phyloP scores from a whole-genome alignment of 1,139 yeast genomes.

The Meyerozyma guilliermondii region DNA sequence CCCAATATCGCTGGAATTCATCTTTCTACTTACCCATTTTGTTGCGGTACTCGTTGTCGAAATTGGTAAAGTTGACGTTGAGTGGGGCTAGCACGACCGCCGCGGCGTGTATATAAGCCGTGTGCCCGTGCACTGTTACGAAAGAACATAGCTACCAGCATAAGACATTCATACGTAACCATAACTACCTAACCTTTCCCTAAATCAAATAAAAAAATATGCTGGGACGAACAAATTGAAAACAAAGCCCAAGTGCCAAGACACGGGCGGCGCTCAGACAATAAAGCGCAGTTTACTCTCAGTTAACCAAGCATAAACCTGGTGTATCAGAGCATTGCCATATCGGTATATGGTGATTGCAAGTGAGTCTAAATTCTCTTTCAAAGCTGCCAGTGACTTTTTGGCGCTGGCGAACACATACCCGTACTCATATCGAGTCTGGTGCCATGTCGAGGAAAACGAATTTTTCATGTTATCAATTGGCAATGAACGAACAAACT shows the following conservation, averaged over 20 bases:
- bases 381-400: neutral
- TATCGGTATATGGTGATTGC: neutral
- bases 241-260: neutral
- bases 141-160: neutral
- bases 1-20: neutral
- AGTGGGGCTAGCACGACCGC: slow-evolving; percentile 1
- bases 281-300: neutral
- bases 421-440: neutral
- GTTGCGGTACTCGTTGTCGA: neutral
- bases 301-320: neutral
- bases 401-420: neutral
- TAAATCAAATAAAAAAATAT: neutral
- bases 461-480: neutral
- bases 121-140: neutral
- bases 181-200: neutral
- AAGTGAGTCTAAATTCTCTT: neutral
- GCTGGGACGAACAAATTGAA: neutral
- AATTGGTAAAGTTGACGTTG: neutral
- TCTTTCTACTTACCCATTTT: neutral
- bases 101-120: neutral
- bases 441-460: neutral
- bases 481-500: neutral
- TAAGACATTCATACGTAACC: neutral
- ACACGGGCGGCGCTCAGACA: neutral
- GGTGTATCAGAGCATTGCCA: neutral